phyloP scores from a whole-genome alignment of 1,284 basidiomycete genomes.

The Prillingera fragicola region DNA sequence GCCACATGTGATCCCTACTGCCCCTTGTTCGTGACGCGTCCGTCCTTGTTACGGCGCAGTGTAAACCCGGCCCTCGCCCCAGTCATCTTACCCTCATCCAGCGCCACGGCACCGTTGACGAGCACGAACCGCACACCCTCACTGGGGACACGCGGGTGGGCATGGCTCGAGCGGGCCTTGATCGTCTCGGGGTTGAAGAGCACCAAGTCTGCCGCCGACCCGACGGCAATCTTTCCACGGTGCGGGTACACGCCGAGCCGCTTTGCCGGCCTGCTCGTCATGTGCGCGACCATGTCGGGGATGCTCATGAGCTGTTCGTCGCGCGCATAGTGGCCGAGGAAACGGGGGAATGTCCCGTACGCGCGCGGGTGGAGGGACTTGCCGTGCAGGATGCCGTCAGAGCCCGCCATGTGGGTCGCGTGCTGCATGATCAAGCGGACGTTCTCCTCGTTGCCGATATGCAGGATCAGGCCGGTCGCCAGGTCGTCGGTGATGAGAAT shows the following conservation, averaged over 20 bases:
- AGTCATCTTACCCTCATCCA: slow-evolving; percentile 32
- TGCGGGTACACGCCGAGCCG: slow-evolving; percentile 37
- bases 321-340: slow-evolving; percentile 37
- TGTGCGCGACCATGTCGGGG: slow-evolving; percentile 38
- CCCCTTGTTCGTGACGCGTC: slow-evolving; percentile 25
- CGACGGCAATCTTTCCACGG: slow-evolving; percentile 31
- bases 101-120: slow-evolving; percentile 38
- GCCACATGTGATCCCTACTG: slow-evolving; percentile 1
- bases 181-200: slow-evolving; percentile 39
- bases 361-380: slow-evolving; percentile 31
- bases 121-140: slow-evolving; percentile 38
- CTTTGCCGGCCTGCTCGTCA: slow-evolving; percentile 44
- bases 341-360: slow-evolving; percentile 43
- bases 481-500: slow-evolving; percentile 38
- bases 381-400: slow-evolving; percentile 42
- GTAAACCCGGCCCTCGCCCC: slow-evolving; percentile 33
- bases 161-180: slow-evolving; percentile 32
- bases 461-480: slow-evolving; percentile 41
- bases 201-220: slow-evolving; percentile 42
- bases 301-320: slow-evolving; percentile 26
- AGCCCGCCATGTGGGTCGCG: slow-evolving; percentile 35
- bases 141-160: slow-evolving; percentile 24
- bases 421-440: slow-evolving; percentile 42
- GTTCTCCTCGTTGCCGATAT: slow-evolving; percentile 46
- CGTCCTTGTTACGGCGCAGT: slow-evolving; percentile 48